Conservation (phyloP, 164 flowering plant genomes). For the Piper betle region DNA sequence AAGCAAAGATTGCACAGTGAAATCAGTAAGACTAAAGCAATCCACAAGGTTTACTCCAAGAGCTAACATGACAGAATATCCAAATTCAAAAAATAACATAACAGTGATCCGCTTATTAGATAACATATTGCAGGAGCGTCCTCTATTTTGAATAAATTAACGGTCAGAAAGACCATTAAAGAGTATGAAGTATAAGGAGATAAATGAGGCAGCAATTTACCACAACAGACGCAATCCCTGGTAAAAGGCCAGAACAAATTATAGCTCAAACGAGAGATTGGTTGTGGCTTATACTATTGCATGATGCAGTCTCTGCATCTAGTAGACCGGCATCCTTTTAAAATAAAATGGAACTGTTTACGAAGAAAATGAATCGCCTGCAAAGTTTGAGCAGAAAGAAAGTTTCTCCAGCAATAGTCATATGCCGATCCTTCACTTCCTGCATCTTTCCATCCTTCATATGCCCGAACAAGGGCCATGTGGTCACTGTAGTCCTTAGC, state of each 20-base stretch:
- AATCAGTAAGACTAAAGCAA: background rate
- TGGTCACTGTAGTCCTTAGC: slow-evolving; percentile 99
- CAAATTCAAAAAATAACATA: background rate
- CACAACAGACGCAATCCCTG: slow-evolving; percentile 94
- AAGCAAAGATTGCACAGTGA: background rate
- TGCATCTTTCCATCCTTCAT: slow-evolving; percentile 99
- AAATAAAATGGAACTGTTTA: slow-evolving; percentile 76
- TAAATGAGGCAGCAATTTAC: slow-evolving; percentile 28
- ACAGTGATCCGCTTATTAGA: no score
- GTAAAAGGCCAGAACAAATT: slow-evolving; percentile 93
- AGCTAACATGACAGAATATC: background rate
- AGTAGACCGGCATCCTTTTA: slow-evolving; percentile 78
- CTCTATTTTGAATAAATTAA: no score
- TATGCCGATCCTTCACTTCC: slow-evolving; percentile 94
- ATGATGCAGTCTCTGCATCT: slow-evolving; percentile 40
- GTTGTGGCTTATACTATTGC: slow-evolving; percentile 77
- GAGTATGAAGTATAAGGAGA: background rate
- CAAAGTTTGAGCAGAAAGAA: slow-evolving; percentile 89
- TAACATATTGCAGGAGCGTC: no score
- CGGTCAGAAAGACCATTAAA: no score
- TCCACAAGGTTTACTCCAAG: background rate
- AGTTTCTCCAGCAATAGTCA: slow-evolving; percentile 97
- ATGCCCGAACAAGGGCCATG: slow-evolving; percentile 99
- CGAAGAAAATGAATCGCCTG: slow-evolving; percentile 96
- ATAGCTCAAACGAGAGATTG: slow-evolving; percentile 90